A percentile compares a stretch with the other conserved stretches of the same genome.
Evolutionary conservation across 106 monocot genomes (phyloP).

Genomic region (Hemerocallis citrina): DNA sequence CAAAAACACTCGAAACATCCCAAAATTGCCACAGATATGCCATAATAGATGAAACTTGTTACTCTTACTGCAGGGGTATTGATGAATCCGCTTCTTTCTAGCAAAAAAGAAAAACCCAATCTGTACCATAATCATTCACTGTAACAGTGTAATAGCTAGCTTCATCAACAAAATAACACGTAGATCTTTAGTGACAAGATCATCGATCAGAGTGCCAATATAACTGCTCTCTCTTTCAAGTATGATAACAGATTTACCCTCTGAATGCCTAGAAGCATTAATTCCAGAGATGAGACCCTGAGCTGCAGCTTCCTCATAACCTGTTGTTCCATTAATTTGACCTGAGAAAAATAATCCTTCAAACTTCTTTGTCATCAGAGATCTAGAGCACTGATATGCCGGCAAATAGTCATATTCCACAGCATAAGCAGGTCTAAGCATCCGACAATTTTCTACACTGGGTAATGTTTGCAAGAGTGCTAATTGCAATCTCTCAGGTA

Average conservation of each 20-base stretch:
- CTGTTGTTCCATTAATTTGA: conserved; percentile 98
- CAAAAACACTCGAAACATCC: too few species aligned
- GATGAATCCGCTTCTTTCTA: too few species aligned
- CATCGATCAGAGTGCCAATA: conserved; percentile 95
- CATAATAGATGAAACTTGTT: too few species aligned
- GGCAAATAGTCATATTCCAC: conserved; percentile 98
- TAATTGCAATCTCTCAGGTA: conserved; percentile 91
- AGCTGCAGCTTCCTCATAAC: conserved; percentile 99
- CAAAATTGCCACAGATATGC: too few species aligned
- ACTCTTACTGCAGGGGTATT: too few species aligned
- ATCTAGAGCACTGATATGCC: conserved; percentile 89
- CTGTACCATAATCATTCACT: too few species aligned
- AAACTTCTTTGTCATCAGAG: conserved; percentile 94
- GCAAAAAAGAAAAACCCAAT: too few species aligned
- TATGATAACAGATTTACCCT: conserved; percentile 65
- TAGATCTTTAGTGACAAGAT: conserved; percentile 98
- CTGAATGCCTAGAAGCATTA: conserved; percentile 95
- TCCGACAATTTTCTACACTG: conserved; percentile 87
- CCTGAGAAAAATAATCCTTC: conserved; percentile 97
- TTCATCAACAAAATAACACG: too few species aligned
- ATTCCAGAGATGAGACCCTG: conserved; percentile 91
- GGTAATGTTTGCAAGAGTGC: conserved; percentile 85
- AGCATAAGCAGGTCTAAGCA: conserved; percentile 96
- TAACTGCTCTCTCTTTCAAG: conserved; percentile 99
- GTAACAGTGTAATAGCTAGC: too few species aligned